Evolutionary conservation across 345 rosid species (phyloP).

Genomic region (Moricandia arvensis): DNA sequence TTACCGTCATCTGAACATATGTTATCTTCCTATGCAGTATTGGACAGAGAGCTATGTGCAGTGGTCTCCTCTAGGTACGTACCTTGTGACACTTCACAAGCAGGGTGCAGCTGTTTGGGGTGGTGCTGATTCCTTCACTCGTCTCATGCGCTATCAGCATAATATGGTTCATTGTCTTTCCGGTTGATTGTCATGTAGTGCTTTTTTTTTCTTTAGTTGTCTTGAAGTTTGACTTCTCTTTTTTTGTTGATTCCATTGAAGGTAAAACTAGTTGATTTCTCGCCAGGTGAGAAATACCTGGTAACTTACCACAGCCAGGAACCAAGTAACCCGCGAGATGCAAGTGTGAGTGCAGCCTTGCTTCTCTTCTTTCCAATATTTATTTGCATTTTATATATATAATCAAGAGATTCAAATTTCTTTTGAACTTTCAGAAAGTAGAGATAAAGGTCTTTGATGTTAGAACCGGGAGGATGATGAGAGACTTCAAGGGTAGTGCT

Average conservation of each 20-base stretch:
- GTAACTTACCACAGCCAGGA: constrained; percentile 93
- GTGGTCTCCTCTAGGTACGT: constrained; percentile 96
- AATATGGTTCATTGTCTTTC: constrained; percentile 50
- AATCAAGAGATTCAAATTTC: constrained; percentile 20
- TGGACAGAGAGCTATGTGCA: constrained; percentile 97
- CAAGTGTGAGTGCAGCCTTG: constrained; percentile 51
- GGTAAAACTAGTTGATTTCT: constrained; percentile 76
- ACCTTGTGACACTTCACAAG: constrained; percentile 88
- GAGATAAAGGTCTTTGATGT: constrained; percentile 81
- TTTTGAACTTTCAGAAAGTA: constrained; percentile 51
- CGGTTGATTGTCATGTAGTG: neutral
- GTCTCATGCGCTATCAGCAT: constrained; percentile 90
- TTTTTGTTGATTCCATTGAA: constrained; percentile 22
- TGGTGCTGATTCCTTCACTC: constrained; percentile 76
- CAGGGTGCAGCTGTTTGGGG: constrained; percentile 99
- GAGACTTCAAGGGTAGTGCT: constrained; percentile 93
- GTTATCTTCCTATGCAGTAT: constrained; percentile 47
- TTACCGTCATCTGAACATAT: neutral
- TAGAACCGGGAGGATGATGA: constrained; percentile 85
- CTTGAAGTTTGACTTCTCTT: neutral
- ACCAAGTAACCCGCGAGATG: constrained; percentile 94
- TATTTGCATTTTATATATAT: neutral
- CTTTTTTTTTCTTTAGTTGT: neutral
- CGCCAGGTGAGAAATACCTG: constrained; percentile 39
- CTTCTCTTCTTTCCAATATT: neutral